These are phyloP conservation scores for Candida cerambycidarum DNA, from an alignment of 805 yeast species.

Conservation along the genomic window DNA sequence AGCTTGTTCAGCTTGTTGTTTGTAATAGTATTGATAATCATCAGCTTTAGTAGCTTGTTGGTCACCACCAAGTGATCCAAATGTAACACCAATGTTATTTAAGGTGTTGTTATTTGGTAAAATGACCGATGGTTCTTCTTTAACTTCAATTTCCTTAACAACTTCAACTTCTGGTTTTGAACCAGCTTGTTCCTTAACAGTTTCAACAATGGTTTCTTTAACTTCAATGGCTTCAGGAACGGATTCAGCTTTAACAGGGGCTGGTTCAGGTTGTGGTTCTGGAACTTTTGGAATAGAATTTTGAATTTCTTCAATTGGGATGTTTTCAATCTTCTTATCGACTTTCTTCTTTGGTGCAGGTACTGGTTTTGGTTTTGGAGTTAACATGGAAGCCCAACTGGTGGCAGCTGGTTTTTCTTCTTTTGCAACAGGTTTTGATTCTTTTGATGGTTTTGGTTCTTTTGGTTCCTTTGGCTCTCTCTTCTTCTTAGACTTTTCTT, in stretches of 20 bases:
- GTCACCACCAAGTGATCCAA: conserved; percentile 56
- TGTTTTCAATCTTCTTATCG: conserved; percentile 13
- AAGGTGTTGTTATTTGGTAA: conserved; percentile 53
- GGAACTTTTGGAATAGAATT: conserved; percentile 18
- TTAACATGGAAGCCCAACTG: conserved; percentile 72
- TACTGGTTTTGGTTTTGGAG: conserved; percentile 48
- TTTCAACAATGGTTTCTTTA: conserved; percentile 17
- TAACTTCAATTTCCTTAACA: conserved; percentile 14
- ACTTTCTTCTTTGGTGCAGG: conserved; percentile 18
- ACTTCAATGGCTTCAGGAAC: conserved; percentile 18
- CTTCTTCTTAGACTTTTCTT: conserved; percentile 23
- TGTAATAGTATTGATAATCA: conserved; percentile 8
- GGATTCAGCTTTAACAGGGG: conserved; percentile 13
- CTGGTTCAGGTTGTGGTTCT: conserved; percentile 18
- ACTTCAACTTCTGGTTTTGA: conserved; percentile 4
- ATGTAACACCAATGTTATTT: conserved; percentile 56
- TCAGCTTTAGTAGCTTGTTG: conserved; percentile 36
- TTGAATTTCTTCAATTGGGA: conserved; percentile 16
- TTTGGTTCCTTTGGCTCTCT: conserved; percentile 11
- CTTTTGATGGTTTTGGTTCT: conserved; percentile 9
- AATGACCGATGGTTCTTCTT: conserved; percentile 39
- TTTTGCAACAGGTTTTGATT: conserved; percentile 1
- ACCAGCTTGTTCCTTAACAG: conserved; percentile 27
- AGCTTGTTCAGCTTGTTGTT: conserved; percentile 19
- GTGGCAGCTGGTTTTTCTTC: conserved; percentile 18